phyloP scores from a whole-genome alignment of 2,329 filamentous ascomycete genomes.

The Trichophyton mentagrophytes region DNA sequence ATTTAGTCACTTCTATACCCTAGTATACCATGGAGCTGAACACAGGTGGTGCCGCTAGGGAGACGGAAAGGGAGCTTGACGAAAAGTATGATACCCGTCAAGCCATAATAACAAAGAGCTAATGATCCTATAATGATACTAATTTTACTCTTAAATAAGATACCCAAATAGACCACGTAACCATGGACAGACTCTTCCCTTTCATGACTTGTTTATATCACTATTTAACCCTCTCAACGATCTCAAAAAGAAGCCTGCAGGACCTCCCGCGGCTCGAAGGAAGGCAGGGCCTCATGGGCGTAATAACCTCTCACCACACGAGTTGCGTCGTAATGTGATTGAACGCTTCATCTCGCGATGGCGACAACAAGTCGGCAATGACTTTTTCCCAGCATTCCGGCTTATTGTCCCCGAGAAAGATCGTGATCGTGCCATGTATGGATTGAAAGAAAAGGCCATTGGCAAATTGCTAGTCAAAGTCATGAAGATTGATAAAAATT shows the following conservation, averaged over 20 bases:
- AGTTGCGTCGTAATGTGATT: conserved; percentile 68
- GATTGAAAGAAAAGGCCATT: conserved; percentile 82
- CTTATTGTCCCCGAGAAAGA: conserved; percentile 90
- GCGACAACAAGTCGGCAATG: conserved; percentile 76
- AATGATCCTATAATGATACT: background rate
- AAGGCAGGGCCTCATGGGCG: conserved; percentile 42
- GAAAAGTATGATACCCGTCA: conserved; percentile 30
- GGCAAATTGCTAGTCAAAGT: conserved; percentile 83
- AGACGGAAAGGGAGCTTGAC: conserved; percentile 36
- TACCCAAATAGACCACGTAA: conserved; percentile 77
- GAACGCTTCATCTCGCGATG: conserved; percentile 75
- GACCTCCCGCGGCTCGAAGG: conserved; percentile 40
- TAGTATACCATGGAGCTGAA: background rate
- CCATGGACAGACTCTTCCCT: conserved; percentile 62
- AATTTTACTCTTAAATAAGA: conserved; percentile 32
- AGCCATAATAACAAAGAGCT: background rate
- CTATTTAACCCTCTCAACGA: conserved; percentile 74
- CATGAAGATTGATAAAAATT: conserved; percentile 81
- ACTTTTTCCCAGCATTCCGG: conserved; percentile 85
- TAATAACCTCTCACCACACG: conserved; percentile 52
- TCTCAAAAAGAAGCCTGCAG: conserved; percentile 59
- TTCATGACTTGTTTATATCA: conserved; percentile 61
- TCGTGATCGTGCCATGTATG: conserved; percentile 81
- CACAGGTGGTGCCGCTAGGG: background rate
- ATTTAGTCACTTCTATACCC: background rate